Evolutionary conservation across 805 yeast species (phyloP), one percentile per base, ranked within the genome.

Genomic region (Starmerella vitae): DNA sequence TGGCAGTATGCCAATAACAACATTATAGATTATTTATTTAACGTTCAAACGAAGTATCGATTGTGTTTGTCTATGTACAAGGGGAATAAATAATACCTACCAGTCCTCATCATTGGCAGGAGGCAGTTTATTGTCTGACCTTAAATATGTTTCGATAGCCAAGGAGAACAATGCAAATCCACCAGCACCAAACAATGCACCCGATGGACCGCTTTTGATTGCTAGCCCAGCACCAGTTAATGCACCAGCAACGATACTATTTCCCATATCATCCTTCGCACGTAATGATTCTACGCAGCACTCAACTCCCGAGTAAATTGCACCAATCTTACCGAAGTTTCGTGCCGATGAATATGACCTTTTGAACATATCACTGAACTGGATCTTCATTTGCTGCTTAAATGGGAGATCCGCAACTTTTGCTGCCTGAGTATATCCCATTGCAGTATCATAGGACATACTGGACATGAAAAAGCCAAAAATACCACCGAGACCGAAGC

Each of bases 201-300:
- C 93, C 52, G 78, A 85, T 1, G 98, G 98, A 1, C 98, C 98
- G 34, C 91, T 74, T 56, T 80, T 83, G 50, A 81, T 70, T 2
- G 96, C 93, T 37, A 91, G 68, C 0, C 94, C 96, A 25, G 94
- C 98, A 32, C 98, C 98, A 1, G 98, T 91, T 27, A 88, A 66
- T 62, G 96, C 91, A 2, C 98, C 98, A 3, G 97, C 97, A 32
- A 74, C 69, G 2, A 83, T 74, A 33, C 96, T 95, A 57, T 91
- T 91, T 62, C 78, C 84, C 9, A 88, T 72, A 59, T 91, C 98
- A 54, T 80, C 85, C 54, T 82, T 85, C 2, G 94, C 96, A 52
- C 97, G 68, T 37, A 74, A 53, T 21, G 91, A 74, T 58, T 86
- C 96, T 36, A 86, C 73, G 33, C 76, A 70, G 65, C 97, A 86